These are phyloP conservation scores for Zygotorulaspora chibaensis DNA, from an alignment of 805 yeast species.

Conservation along the genomic window DNA sequence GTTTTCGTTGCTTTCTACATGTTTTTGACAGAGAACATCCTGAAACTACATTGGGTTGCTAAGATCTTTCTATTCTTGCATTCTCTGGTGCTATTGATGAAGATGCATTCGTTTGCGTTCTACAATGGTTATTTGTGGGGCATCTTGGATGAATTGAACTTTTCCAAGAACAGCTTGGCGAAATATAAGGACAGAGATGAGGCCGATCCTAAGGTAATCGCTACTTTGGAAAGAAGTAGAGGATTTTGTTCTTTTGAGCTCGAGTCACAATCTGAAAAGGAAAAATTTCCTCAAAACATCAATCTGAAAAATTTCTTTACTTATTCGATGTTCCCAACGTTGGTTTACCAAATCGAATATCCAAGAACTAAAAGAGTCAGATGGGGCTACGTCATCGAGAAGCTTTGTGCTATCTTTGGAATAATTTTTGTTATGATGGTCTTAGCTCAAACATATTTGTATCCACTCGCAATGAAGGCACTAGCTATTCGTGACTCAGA, in stretches of 20 bases:
- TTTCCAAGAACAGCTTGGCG: slow-evolving; percentile 43
- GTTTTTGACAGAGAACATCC: slow-evolving; percentile 48
- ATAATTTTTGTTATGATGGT: slow-evolving; percentile 77
- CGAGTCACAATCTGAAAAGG: slow-evolving; percentile 45
- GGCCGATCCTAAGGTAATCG: slow-evolving; percentile 27
- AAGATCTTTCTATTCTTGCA: slow-evolving; percentile 81
- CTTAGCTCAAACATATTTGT: slow-evolving; percentile 68
- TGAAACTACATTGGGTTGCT: slow-evolving; percentile 79
- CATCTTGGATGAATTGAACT: slow-evolving; percentile 49
- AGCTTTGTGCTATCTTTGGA: slow-evolving; percentile 79
- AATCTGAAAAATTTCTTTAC: slow-evolving; percentile 60
- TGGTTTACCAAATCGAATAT: slow-evolving; percentile 76
- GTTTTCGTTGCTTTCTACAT: slow-evolving; percentile 50
- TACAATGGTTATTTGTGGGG: slow-evolving; percentile 88
- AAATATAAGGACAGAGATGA: slow-evolving; percentile 35
- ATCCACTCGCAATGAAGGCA: slow-evolving; percentile 66
- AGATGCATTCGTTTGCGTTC: slow-evolving; percentile 88
- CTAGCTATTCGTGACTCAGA: slow-evolving; percentile 42
- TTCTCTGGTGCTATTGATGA: slow-evolving; percentile 84
- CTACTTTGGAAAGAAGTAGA: slow-evolving; percentile 45
- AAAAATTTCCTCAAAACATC: slow-evolving; percentile 68
- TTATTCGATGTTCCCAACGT: slow-evolving; percentile 84
- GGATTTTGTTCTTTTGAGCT: slow-evolving; percentile 73
- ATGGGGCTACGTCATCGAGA: slow-evolving; percentile 62
- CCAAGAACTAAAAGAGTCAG: slow-evolving; percentile 72